A percentile compares a stretch with the other conserved stretches of the same genome.
These are phyloP conservation scores for Cajanus cajan DNA, from an alignment of 306 rosid genomes.

Conservation along the genomic window DNA sequence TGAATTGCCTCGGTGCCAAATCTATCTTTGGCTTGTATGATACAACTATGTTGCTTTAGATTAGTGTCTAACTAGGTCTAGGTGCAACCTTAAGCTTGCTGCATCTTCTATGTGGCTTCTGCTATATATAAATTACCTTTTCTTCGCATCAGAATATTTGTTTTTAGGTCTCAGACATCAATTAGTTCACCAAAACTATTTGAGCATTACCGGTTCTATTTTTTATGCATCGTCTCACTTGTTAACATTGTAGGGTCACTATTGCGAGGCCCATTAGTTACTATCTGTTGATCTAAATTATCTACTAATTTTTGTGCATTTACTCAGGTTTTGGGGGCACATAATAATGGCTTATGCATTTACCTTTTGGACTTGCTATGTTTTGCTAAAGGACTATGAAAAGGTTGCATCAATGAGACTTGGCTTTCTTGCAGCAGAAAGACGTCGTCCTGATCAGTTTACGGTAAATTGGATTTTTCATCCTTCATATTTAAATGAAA, in stretches of 20 bases:
- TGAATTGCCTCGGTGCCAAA: neutral
- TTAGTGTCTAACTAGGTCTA: neutral
- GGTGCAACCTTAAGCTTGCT: neutral
- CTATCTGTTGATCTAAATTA: neutral
- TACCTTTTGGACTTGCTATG: slow-evolving; percentile 79
- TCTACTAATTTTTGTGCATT: slow-evolving; percentile 4
- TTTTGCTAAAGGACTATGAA: slow-evolving; percentile 67
- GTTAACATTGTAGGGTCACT: neutral
- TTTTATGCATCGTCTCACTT: neutral
- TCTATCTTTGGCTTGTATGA: neutral
- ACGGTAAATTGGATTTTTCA: slow-evolving; percentile 45
- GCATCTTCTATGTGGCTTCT: neutral
- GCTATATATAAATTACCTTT: neutral
- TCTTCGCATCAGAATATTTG: neutral
- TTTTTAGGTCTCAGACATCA: neutral
- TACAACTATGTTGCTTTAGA: neutral
- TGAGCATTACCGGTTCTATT: neutral
- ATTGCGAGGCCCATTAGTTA: neutral
- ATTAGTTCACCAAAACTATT: neutral
- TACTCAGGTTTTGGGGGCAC: slow-evolving; percentile 73
- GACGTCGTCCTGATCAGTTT: slow-evolving; percentile 79
- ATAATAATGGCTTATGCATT: slow-evolving; percentile 67
- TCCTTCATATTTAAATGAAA: neutral
- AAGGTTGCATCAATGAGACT: slow-evolving; percentile 61
- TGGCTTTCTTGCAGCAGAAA: slow-evolving; percentile 66